Evolutionary conservation across 345 rosid species (phyloP).

Genomic region (Eucalyptus coolabah): DNA sequence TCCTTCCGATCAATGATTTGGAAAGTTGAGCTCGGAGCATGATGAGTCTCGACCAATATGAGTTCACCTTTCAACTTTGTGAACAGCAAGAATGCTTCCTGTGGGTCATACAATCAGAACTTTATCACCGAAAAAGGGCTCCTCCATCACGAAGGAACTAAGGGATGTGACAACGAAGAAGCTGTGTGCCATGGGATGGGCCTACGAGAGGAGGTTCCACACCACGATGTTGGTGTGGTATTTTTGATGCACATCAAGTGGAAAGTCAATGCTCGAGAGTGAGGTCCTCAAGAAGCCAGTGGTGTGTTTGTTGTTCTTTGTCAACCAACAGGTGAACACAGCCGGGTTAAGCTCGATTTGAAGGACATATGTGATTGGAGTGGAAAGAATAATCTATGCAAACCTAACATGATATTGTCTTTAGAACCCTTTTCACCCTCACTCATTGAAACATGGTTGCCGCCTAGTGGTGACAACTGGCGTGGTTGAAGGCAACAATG

Average conservation of each 20-base stretch:
- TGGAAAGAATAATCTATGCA: neutral
- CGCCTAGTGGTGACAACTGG: accelerated
- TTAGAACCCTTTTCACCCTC: neutral
- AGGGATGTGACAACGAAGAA: too few relatives aligned
- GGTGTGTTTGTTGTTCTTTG: neutral
- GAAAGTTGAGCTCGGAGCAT: neutral
- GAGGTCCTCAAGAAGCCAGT: neutral
- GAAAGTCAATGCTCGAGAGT: too few relatives aligned
- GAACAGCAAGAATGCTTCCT: too few relatives aligned
- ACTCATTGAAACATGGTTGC: accelerated
- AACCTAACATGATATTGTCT: too few relatives aligned
- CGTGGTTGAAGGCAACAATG: neutral
- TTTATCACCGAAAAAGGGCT: too few relatives aligned
- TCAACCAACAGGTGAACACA: neutral
- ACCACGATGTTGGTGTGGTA: neutral
- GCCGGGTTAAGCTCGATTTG: neutral
- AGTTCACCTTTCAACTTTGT: too few relatives aligned
- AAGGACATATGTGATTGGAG: too few relatives aligned
- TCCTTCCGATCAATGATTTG: neutral
- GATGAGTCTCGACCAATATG: neutral
- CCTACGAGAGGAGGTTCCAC: neutral
- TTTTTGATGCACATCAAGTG: neutral
- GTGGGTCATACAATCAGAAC: too few relatives aligned
- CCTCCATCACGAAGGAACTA: too few relatives aligned
- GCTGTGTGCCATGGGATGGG: too few relatives aligned